Conservation (phyloP, 257 asterid species). For the Schizonepeta tenuifolia region DNA sequence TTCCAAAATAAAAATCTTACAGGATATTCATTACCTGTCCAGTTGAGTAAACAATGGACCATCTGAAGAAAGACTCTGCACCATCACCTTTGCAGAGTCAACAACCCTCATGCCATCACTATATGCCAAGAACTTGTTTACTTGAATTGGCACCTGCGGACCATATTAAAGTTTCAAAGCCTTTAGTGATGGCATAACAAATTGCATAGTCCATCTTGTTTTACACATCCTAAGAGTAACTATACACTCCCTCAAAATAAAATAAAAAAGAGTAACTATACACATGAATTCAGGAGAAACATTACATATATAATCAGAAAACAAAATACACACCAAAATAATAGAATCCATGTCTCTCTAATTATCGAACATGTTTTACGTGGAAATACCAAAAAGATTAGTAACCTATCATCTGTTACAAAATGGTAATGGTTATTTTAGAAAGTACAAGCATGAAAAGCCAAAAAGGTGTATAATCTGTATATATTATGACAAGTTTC, state of each 20-base stretch:
- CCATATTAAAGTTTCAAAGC: background rate
- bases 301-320: background rate
- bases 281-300: background rate
- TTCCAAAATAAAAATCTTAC: background rate
- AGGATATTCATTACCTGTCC: conserved; percentile 41
- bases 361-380: background rate
- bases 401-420: background rate
- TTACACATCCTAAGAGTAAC: background rate
- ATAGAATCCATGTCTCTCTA: background rate
- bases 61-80: conserved; percentile 36
- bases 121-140: conserved; percentile 51
- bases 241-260: too few relatives aligned
- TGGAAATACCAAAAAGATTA: background rate
- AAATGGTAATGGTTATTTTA: background rate
- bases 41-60: conserved; percentile 36
- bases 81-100: conserved; percentile 42
- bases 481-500: background rate
- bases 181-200: background rate
- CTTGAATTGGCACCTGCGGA: conserved; percentile 60
- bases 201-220: background rate
- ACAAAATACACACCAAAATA: background rate
- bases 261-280: background rate
- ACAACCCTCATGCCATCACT: conserved; percentile 60
- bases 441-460: background rate
- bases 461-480: conserved; percentile 13